phyloP scores from a whole-genome alignment of 176 grass and related monocot species.

The Phoenix dactylifera region DNA sequence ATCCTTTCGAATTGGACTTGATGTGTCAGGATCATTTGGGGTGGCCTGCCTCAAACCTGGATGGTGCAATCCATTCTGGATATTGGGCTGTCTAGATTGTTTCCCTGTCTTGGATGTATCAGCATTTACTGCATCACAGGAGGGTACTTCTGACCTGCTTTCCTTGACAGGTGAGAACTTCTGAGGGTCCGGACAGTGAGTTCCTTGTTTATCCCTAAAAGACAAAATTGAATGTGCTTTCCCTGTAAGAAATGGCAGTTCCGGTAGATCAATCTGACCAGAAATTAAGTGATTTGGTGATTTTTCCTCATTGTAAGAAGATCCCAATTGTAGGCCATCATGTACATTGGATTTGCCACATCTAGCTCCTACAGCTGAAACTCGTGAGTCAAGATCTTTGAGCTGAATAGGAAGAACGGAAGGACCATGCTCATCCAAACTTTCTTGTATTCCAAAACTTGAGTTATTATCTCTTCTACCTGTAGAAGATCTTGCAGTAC shows the following conservation, averaged over 20 bases:
- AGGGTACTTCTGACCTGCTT: slow-evolving; percentile 26
- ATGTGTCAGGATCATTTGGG: slow-evolving; percentile 32
- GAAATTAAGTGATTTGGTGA: not conserved
- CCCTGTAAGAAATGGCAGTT: slow-evolving; percentile 28
- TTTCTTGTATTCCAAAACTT: slow-evolving; percentile 22
- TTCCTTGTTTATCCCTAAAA: slow-evolving; percentile 44
- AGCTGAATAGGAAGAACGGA: slow-evolving; percentile 27
- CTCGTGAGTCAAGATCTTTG: slow-evolving; percentile 13
- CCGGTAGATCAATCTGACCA: slow-evolving; percentile 13
- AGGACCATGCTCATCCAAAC: slow-evolving; percentile 14
- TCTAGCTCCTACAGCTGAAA: slow-evolving; percentile 26
- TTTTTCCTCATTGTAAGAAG: slow-evolving; percentile 18
- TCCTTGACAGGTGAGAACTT: slow-evolving; percentile 36
- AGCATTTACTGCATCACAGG: slow-evolving; percentile 35
- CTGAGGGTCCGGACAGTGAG: slow-evolving; percentile 26
- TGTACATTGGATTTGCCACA: slow-evolving; percentile 3
- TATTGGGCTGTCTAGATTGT: slow-evolving; percentile 38
- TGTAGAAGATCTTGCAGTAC: slow-evolving; percentile 24
- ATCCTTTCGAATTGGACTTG: slow-evolving; percentile 58
- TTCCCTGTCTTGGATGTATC: slow-evolving; percentile 35
- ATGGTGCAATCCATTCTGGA: slow-evolving; percentile 45
- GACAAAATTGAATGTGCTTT: slow-evolving; percentile 25
- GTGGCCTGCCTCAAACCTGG: slow-evolving; percentile 34
- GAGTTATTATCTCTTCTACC: slow-evolving; percentile 26
- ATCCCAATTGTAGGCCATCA: slow-evolving; percentile 19